Evolutionary conservation across 2,329 filamentous ascomycete genomes (phyloP).

Genomic region (Trichophyton simii): DNA sequence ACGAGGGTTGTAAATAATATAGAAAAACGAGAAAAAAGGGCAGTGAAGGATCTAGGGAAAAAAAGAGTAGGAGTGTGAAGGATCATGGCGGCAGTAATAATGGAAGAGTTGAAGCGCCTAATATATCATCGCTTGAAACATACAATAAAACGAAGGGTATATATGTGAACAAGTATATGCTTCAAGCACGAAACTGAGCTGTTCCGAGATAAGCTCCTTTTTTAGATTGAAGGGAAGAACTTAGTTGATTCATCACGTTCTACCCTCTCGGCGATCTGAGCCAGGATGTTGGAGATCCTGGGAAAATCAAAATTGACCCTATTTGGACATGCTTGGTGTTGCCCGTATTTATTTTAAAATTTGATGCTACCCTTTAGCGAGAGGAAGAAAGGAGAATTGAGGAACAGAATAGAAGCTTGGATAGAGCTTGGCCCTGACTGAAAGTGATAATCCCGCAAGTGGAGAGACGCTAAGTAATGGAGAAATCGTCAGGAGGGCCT

Average conservation of each 20-base stretch:
- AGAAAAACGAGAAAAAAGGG: background rate
- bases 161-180: background rate
- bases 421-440: background rate
- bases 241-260: slow-evolving; percentile 4
- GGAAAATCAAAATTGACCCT: slow-evolving; percentile 2
- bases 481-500: background rate
- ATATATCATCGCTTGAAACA: slow-evolving; percentile 6
- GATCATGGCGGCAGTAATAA: background rate
- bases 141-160: background rate
- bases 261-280: slow-evolving; percentile 2
- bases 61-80: background rate
- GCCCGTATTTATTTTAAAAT: background rate
- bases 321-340: slow-evolving; percentile 1
- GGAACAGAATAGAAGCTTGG: background rate
- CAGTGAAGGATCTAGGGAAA: background rate
- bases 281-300: slow-evolving; percentile 3
- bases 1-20: background rate
- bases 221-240: slow-evolving; percentile 4
- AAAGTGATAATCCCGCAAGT: background rate
- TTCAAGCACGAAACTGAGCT: slow-evolving; percentile 4
- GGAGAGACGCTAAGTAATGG: background rate
- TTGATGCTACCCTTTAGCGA: background rate
- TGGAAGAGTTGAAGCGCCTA: background rate
- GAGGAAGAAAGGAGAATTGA: background rate
- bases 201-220: slow-evolving; percentile 1